A percentile compares a stretch with the other conserved stretches of the same genome.
phyloP scores from a whole-genome alignment of 495 filamentous ascomycete genomes.

The Penicillium parvum region DNA sequence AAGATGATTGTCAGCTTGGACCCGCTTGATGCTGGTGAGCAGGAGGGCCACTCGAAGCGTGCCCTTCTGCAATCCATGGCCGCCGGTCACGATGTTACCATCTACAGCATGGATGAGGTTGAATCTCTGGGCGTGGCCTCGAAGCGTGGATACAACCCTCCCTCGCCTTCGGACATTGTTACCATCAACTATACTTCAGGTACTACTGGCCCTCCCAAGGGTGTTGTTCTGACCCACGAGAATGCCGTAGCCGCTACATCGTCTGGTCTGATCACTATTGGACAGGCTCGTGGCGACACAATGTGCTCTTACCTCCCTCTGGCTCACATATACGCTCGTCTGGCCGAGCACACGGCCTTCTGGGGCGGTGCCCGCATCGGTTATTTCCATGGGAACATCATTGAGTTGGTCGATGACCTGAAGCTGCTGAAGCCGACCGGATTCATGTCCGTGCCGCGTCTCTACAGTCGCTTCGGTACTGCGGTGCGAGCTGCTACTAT shows the following conservation, averaged over 20 bases:
- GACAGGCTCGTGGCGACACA: constrained; percentile 51
- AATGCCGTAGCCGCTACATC: constrained; percentile 73
- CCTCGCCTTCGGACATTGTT: constrained; percentile 69
- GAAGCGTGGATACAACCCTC: constrained; percentile 61
- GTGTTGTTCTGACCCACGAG: constrained; percentile 79
- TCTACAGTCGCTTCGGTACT: constrained; percentile 87
- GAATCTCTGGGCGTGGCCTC: constrained; percentile 71
- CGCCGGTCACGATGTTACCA: constrained; percentile 62
- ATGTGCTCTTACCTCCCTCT: constrained; percentile 86
- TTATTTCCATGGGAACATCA: constrained; percentile 92
- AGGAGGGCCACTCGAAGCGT: constrained; percentile 69
- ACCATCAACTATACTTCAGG: constrained; percentile 99
- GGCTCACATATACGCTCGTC: constrained; percentile 88
- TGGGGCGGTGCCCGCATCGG: constrained; percentile 74
- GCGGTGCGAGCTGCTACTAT: constrained; percentile 75
- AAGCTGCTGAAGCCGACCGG: constrained; percentile 78
- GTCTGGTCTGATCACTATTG: constrained; percentile 48
- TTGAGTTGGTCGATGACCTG: constrained; percentile 83
- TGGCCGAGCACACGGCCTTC: constrained; percentile 72
- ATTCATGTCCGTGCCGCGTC: constrained; percentile 85
- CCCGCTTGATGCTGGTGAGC: constrained; percentile 77
- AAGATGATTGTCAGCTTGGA: constrained; percentile 91
- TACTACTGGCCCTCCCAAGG: constrained; percentile 92
- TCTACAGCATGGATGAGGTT: constrained; percentile 71
- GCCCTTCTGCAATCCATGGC: constrained; percentile 72